These are phyloP conservation scores for Bipolaris victoriae DNA, from an alignment of 2,329 filamentous ascomycete species.

Conservation along the genomic window DNA sequence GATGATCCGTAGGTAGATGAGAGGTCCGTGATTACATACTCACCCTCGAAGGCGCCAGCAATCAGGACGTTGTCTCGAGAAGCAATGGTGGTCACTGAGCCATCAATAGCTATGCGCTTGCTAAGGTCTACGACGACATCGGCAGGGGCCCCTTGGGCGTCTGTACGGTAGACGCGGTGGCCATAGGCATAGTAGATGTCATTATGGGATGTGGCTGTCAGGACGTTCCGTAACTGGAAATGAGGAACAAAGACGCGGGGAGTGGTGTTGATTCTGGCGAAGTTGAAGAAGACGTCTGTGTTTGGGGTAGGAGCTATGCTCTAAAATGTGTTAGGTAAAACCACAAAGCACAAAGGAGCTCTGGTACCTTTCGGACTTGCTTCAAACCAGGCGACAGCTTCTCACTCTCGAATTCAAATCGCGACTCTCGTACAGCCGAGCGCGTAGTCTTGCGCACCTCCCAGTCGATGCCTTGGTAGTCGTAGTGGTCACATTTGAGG, in stretches of 20 bases:
- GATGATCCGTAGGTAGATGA: conserved; percentile 44
- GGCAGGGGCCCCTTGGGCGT: conserved; percentile 52
- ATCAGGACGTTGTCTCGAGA: conserved; percentile 58
- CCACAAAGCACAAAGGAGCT: background rate
- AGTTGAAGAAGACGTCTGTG: conserved; percentile 56
- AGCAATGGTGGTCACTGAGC: conserved; percentile 61
- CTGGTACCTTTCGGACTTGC: conserved; percentile 29
- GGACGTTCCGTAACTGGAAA: conserved; percentile 65
- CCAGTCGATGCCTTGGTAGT: conserved; percentile 51
- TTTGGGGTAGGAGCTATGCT: conserved; percentile 39
- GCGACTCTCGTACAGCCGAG: conserved; percentile 31
- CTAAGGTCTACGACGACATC: conserved; percentile 58
- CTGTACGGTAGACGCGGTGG: conserved; percentile 57
- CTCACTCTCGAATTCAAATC: conserved; percentile 30
- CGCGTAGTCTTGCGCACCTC: conserved; percentile 38
- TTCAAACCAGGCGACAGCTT: conserved; percentile 25
- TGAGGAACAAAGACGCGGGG: conserved; percentile 61
- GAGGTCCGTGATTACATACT: conserved; percentile 60
- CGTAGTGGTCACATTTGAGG: conserved; percentile 43
- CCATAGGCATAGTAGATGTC: conserved; percentile 61
- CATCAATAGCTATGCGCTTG: conserved; percentile 46
- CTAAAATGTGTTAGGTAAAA: conserved; percentile 22
- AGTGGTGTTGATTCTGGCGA: conserved; percentile 56
- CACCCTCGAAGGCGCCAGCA: conserved; percentile 63
- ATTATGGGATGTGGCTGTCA: conserved; percentile 61